These are phyloP conservation scores for Ogataea zsoltii DNA, from an alignment of 805 yeast species.

Conservation along the genomic window DNA sequence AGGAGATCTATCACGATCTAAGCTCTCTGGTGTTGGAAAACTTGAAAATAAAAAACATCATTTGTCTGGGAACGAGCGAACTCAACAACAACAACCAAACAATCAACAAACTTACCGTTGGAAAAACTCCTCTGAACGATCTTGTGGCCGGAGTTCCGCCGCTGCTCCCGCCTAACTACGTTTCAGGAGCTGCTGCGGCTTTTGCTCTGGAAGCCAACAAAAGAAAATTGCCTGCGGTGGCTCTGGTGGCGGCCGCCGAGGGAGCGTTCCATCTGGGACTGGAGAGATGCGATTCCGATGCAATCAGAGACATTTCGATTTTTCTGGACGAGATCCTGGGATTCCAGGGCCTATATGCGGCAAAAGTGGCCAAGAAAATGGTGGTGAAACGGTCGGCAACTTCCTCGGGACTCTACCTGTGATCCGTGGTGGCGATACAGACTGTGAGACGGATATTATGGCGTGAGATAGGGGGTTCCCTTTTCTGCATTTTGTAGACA, in stretches of 20 bases:
- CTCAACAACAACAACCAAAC: slow-evolving; percentile 18
- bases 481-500: too few species aligned
- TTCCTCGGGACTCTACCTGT: slow-evolving; percentile 22
- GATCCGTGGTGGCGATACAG: not conserved
- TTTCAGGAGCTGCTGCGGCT: slow-evolving; percentile 47
- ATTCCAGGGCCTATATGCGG: slow-evolving; percentile 7
- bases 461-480: too few species aligned
- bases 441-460: too few species aligned
- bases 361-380: slow-evolving; percentile 12
- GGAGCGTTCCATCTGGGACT: slow-evolving; percentile 46
- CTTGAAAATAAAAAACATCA: slow-evolving; percentile 10
- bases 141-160: slow-evolving; percentile 32
- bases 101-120: slow-evolving; percentile 17
- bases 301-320: slow-evolving; percentile 38
- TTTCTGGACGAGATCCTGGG: slow-evolving; percentile 20
- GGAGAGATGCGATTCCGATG: slow-evolving; percentile 44
- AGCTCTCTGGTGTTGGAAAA: slow-evolving; percentile 11
- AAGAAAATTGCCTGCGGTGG: slow-evolving; percentile 10
- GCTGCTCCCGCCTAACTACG: slow-evolving; percentile 49
- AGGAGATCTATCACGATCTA: slow-evolving; percentile 27
- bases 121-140: slow-evolving; percentile 1
- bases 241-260: slow-evolving; percentile 42
- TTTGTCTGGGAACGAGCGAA: slow-evolving; percentile 28
- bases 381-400: slow-evolving; percentile 19
- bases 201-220: slow-evolving; percentile 34